Percentiles rank a stretch among this genome's conserved stretches.
These are phyloP conservation scores for Candida vaughaniae DNA, from an alignment of 805 yeast genomes.

Conservation along the genomic window DNA sequence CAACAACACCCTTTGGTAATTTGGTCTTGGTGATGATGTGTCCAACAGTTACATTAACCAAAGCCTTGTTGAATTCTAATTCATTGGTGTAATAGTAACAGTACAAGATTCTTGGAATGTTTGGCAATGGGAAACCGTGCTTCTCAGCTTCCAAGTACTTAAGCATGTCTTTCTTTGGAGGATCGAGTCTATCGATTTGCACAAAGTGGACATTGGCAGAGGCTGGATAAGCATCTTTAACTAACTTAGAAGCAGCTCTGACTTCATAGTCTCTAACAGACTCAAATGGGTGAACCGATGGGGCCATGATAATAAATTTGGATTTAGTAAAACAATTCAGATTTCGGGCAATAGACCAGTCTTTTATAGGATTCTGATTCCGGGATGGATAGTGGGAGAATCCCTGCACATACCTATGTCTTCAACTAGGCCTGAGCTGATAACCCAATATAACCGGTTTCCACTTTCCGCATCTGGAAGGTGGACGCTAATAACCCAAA, in stretches of 20 bases:
- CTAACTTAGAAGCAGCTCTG: slow-evolving; percentile 54
- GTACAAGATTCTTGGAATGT: slow-evolving; percentile 67
- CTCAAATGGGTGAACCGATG: slow-evolving; percentile 54
- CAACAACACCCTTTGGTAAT: slow-evolving; percentile 62
- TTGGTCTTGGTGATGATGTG: slow-evolving; percentile 57
- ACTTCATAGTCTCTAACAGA: slow-evolving; percentile 59
- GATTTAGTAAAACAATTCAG: no score
- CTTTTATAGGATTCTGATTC: no score
- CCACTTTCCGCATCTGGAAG: slow-evolving; percentile 7
- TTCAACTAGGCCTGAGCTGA: no score
- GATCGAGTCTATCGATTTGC: slow-evolving; percentile 69
- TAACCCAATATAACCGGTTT: neutral
- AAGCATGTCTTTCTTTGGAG: slow-evolving; percentile 73
- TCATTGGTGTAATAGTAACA: slow-evolving; percentile 63
- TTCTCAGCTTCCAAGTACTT: slow-evolving; percentile 68
- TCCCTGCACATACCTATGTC: no score
- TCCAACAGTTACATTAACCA: slow-evolving; percentile 62
- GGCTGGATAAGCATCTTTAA: slow-evolving; percentile 57
- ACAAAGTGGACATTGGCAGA: slow-evolving; percentile 58
- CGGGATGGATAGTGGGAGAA: no score
- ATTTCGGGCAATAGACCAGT: no score
- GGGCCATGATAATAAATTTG: slow-evolving; percentile 11
- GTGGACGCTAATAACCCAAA: slow-evolving; percentile 3
- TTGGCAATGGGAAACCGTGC: slow-evolving; percentile 45
- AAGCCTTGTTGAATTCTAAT: slow-evolving; percentile 62